Evolutionary conservation across 371 early-diverging fungal species (phyloP), one percentile per base, ranked within the genome.

Genomic region (Polyrhizophydium stewartii): DNA sequence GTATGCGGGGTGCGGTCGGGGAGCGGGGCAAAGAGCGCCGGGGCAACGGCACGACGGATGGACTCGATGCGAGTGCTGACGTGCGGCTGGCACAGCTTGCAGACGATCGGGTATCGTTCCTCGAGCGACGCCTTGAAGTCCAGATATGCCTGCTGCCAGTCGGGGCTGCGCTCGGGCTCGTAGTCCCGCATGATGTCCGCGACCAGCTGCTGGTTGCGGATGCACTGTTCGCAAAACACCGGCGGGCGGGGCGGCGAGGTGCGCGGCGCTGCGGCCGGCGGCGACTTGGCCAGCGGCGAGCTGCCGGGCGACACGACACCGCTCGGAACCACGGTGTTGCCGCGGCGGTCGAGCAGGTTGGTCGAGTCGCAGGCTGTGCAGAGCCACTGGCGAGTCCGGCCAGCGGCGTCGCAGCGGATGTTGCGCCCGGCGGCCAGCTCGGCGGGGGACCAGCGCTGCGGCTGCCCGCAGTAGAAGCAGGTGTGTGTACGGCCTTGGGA

Each of bases 171-270:
- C 35, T 35, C 35, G 35, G 3, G 7, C 35, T 35, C 35, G 32
- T 53, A 53, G 19, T 53, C 53, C 5, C 53, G 25, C 21, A 53
- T 6, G 25, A 53, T 53, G 24, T 53, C 53, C 3, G 6, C 27
- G 35, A 53, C 53, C 3, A 53, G 53, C 32, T 53, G 53, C 32
- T 53, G 53, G 35, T 53, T 53, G 35, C 35, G 53, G 2, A 12
- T 6, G 35, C 53, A 53, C 5, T 5, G 6, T 3, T 53, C 53
- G 24, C 53, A 53, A 25, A 53, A 53, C n/a, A 53, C 12, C 30
- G 6, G 30, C 49, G 3, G 49, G 49, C 25, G 28, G 28, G 28
- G 28, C n/a, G n/a, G n/a, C n/a, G n/a, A n/a, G n/a, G n/a, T n/a
- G n/a, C n/a, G n/a, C n/a, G n/a, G n/a, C n/a, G n/a, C n/a, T n/a